A percentile compares a stretch with the other conserved stretches of the same genome.
These are phyloP conservation scores for Ambrosia hybrid DNA, from an alignment of 140 eudicot species.

Conservation along the genomic window DNA sequence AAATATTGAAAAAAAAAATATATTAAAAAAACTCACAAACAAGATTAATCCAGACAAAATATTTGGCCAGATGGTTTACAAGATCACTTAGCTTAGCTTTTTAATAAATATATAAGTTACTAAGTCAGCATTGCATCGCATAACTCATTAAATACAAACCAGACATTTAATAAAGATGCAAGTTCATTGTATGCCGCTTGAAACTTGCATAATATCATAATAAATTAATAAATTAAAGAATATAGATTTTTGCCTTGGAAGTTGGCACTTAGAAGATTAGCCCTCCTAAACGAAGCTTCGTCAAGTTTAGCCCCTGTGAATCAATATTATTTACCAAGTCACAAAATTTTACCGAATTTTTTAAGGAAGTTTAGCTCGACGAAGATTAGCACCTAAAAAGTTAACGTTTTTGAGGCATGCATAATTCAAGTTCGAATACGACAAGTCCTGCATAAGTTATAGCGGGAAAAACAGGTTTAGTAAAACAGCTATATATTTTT, in stretches of 20 bases:
- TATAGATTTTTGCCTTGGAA: slow-evolving; percentile 55
- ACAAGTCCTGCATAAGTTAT: slow-evolving; percentile 68
- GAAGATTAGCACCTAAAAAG: slow-evolving; percentile 94
- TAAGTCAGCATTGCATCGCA: too few species aligned
- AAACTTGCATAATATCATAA: too few species aligned
- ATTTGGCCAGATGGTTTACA: too few species aligned
- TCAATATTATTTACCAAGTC: slow-evolving; percentile 14
- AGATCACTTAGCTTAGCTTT: too few species aligned
- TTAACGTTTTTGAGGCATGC: slow-evolving; percentile 83
- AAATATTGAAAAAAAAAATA: background rate
- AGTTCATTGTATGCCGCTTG: too few species aligned
- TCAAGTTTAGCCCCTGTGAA: slow-evolving; percentile 63
- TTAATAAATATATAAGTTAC: too few species aligned
- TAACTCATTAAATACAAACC: too few species aligned
- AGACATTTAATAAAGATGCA: too few species aligned
- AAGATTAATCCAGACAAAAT: too few species aligned
- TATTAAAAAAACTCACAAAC: background rate
- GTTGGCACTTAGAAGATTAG: slow-evolving; percentile 96
- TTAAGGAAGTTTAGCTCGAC: slow-evolving; percentile 53
- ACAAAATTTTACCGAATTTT: slow-evolving; percentile 44
- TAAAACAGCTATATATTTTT: background rate
- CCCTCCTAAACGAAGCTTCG: slow-evolving; percentile 53
- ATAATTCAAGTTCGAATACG: slow-evolving; percentile 79
- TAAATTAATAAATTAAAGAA: background rate
- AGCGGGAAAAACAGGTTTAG: background rate